phyloP scores from a whole-genome alignment of 768 basidiomycete species.

The Amanita molliuscula region DNA sequence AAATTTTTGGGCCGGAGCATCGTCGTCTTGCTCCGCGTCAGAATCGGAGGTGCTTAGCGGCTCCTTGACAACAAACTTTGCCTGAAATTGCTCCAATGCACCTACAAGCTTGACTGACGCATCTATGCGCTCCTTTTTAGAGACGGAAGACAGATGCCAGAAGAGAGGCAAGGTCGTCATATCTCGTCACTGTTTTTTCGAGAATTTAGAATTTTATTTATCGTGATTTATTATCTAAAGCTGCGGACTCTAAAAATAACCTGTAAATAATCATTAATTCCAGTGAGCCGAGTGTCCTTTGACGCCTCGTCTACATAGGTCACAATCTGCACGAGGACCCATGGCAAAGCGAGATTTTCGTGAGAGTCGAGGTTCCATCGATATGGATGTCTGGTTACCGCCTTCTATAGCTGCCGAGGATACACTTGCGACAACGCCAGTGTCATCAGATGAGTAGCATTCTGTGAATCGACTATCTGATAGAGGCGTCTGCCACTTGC shows the following conservation, averaged over 20 bases:
- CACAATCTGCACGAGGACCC: conserved; percentile 21
- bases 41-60: conserved; percentile 22
- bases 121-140: conserved; percentile 70
- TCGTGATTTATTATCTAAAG: conserved; percentile 1
- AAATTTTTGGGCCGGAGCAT: conserved; percentile 21
- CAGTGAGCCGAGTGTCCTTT: conserved; percentile 71
- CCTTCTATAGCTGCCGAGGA: not conserved
- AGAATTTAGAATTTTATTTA: not conserved
- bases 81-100: conserved; percentile 80
- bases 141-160: conserved; percentile 83
- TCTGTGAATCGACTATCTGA: not conserved
- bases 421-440: not conserved
- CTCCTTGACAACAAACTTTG: conserved; percentile 41
- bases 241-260: conserved; percentile 1
- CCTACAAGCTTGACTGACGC: conserved; percentile 79
- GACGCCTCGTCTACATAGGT: conserved; percentile 18
- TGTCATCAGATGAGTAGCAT: not conserved
- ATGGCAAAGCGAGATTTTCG: conserved; percentile 20
- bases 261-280: conserved; percentile 22
- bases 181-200: conserved; percentile 10
- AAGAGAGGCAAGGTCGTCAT: conserved; percentile 89
- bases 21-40: conserved; percentile 38
- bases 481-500: not conserved
- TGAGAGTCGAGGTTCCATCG: conserved; percentile 6
- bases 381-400: conserved; percentile 9